Percentiles rank a stretch among this genome's conserved stretches.
These are phyloP conservation scores for Solanum gandarillasii DNA, from an alignment of 257 asterid genomes.

Conservation along the genomic window DNA sequence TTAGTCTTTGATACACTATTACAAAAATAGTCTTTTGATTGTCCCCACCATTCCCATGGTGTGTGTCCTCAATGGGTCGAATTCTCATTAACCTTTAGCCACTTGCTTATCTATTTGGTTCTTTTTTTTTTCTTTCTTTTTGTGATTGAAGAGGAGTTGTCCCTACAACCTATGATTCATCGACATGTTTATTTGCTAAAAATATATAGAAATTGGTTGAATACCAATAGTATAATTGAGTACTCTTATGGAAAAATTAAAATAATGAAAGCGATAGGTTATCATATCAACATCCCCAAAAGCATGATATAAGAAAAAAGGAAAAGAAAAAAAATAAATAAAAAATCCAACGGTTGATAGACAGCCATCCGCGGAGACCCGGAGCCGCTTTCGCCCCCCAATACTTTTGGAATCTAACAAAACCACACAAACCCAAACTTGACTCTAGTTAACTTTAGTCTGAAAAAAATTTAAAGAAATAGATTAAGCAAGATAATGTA, in stretches of 20 bases:
- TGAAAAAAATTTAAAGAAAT: not conserved
- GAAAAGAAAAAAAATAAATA: not conserved
- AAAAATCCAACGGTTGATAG: conserved; percentile 33
- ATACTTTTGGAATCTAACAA: conserved; percentile 32
- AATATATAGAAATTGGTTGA: not conserved
- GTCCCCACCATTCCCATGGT: not conserved
- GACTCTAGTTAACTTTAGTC: conserved; percentile 10
- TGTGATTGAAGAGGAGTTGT: not conserved
- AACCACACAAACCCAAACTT: conserved; percentile 4
- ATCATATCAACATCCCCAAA: not conserved
- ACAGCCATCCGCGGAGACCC: conserved; percentile 43
- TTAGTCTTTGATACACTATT: not conserved
- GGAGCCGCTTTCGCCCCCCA: conserved; percentile 54
- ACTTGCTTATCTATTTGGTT: not conserved
- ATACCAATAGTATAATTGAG: not conserved
- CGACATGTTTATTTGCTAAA: not conserved
- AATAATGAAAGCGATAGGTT: conserved; percentile 8
- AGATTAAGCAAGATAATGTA: not conserved
- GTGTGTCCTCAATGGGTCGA: not conserved
- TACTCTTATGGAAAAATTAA: not conserved
- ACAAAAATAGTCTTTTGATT: not conserved
- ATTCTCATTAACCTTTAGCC: not conserved
- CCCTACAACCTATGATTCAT: not conserved
- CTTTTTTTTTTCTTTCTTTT: not conserved
- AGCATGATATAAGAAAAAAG: not conserved